Conservation (phyloP, 371 early-diverging fungal species). For the Lichtheimia corymbifera region DNA sequence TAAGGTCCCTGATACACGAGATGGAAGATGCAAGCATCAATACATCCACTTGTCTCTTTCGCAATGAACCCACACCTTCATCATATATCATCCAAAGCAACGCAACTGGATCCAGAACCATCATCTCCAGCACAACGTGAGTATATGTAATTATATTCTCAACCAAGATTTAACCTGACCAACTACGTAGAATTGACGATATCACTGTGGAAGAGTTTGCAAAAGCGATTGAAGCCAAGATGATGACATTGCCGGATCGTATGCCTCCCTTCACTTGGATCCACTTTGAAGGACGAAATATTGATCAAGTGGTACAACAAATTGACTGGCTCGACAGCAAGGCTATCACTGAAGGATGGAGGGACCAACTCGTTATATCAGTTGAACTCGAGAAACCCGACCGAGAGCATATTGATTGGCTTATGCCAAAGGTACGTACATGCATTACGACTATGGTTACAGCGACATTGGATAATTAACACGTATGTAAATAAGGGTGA, state of each 20-base stretch:
- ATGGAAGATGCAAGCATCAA: slow-evolving; percentile 43
- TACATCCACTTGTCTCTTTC: slow-evolving; percentile 37
- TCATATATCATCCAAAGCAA: slow-evolving; percentile 64
- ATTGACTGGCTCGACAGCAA: slow-evolving; percentile 55
- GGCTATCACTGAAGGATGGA: slow-evolving; percentile 38
- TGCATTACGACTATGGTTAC: background rate
- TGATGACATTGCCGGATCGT: slow-evolving; percentile 1
- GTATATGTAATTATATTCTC: background rate
- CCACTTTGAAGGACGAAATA: slow-evolving; percentile 73
- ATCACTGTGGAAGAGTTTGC: slow-evolving; percentile 24
- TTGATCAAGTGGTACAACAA: slow-evolving; percentile 51
- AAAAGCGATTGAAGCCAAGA: slow-evolving; percentile 8
- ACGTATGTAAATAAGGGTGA: slow-evolving; percentile 42
- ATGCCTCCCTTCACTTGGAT: slow-evolving; percentile 40
- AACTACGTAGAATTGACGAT: slow-evolving; percentile 16
- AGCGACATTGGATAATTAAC: background rate
- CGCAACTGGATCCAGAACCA: slow-evolving; percentile 57
- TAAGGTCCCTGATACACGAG: slow-evolving; percentile 25
- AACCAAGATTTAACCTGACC: no score
- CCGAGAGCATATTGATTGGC: slow-evolving; percentile 51
- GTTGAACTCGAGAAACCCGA: slow-evolving; percentile 72
- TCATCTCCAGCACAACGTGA: slow-evolving; percentile 60
- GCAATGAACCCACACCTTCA: slow-evolving; percentile 48
- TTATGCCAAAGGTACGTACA: slow-evolving; percentile 44
- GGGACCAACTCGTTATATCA: slow-evolving; percentile 53